Conservation (phyloP, 2,329 filamentous ascomycete species). For the Cytospora mali region DNA sequence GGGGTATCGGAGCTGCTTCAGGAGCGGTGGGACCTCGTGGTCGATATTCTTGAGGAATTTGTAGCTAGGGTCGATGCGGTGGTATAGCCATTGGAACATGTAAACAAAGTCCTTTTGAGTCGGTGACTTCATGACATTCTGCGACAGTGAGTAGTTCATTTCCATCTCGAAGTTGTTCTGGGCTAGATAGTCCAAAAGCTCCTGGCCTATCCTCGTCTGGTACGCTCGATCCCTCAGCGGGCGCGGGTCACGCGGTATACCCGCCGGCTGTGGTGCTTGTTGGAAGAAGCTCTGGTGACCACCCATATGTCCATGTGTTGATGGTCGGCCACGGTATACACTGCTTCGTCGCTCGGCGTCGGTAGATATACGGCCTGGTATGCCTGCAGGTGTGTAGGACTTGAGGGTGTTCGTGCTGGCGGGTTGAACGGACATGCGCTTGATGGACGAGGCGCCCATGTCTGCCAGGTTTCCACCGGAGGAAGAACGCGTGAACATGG, state of each 20-base stretch:
- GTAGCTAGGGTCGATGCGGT: constrained; percentile 91
- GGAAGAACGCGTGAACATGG: constrained; percentile 82
- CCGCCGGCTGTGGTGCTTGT: constrained; percentile 77
- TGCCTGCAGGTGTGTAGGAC: constrained; percentile 64
- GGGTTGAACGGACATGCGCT: constrained; percentile 78
- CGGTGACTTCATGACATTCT: constrained; percentile 88
- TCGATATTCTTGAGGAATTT: constrained; percentile 94
- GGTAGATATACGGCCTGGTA: constrained; percentile 49
- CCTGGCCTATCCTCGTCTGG: constrained; percentile 81
- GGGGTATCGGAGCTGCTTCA: constrained; percentile 93
- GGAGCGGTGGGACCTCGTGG: constrained; percentile 86
- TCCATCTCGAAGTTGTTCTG: constrained; percentile 97
- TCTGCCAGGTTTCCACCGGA: constrained; percentile 81
- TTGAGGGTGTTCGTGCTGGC: constrained; percentile 64
- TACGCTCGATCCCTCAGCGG: constrained; percentile 80
- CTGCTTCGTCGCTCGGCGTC: constrained; percentile 75
- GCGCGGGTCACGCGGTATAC: constrained; percentile 83
- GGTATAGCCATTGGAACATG: constrained; percentile 98
- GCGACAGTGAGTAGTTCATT: constrained; percentile 91
- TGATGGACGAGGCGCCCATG: constrained; percentile 78
- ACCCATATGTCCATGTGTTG: constrained; percentile 65
- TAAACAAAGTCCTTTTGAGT: constrained; percentile 98
- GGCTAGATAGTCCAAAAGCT: constrained; percentile 87
- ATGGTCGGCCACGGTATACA: constrained; percentile 72
- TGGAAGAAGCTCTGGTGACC: constrained; percentile 93